Base-by-base conservation (phyloP, 495 filamentous ascomycete genomes). In the Friedmanniomyces simplex region DNA sequence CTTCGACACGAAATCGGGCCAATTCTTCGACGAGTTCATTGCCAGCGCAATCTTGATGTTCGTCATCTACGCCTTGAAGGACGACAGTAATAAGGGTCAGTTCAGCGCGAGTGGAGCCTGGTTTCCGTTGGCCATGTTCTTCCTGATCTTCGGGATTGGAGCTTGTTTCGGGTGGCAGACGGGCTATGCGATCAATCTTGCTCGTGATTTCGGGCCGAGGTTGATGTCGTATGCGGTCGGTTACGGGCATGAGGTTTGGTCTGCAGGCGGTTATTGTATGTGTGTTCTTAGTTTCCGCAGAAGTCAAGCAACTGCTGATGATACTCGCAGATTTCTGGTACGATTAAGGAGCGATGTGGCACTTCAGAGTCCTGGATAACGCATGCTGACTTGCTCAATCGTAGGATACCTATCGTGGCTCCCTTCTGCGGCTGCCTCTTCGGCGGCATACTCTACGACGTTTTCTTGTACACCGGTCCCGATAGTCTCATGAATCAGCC, bases 141-240 rank as follows among this genome's bases (percentile, higher is more conserved):
- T 86, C 61, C 65, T 83, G 21, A 74, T 86, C 32, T 84, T 94
- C 63, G 82, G 82, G 5, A 76, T 86, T 22, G 82, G 82, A 18
- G 79, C 80, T 41, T 82, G 80, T 60, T 84, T 84, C 68, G 83
- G 83, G 22, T 85, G 78, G 77, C 79, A 87, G 65, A 87, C 82
- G 2, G 82, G 82, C 1, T 86, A 84, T 68, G 81, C 83, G 1
- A 82, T 86, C 36, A 87, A 86, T 64, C 67, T 82, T 25, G 83
- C 82, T 2, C 65, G 83, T 43, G 83, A 87, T 57, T 85, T 86
- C 69, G 82, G 82, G 0, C 82, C 83, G 0, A 61, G 83, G 26
- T 66, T 86, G 39, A 75, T 82, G 45, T 73, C 75, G 2, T 86
- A 80, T 63, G 72, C 77, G 58, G 61, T 85, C 21, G 83, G 82